Base-by-base conservation (phyloP, 2,329 filamentous ascomycete species). In the Diplocarpon mali region DNA sequence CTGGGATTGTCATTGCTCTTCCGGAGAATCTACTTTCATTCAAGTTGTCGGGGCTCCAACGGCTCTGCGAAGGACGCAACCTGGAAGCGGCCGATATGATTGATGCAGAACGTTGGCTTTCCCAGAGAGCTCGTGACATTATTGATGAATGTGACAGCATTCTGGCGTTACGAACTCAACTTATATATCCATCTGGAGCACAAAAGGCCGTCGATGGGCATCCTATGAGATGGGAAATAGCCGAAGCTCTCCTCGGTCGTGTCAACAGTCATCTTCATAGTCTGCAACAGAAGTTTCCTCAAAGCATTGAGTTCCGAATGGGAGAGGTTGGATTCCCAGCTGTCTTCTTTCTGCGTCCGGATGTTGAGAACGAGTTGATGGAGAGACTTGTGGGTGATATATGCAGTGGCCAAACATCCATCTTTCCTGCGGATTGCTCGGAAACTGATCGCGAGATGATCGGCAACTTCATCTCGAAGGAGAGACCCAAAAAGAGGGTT, bases 11-110 rank as follows among this genome's bases (percentile, higher is more conserved):
- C 1, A 48, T 78, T 1, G 58, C 66, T 1, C 61, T 72, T 2
- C 73, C 74, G 0, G 74, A 78, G 45, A 70, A 76, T 53, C 58
- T 73, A 1, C 54, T 78, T 3, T 78, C 73, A 0, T 75, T 75
- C 53, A 67, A 66, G 42, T 60, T 76, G 1, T 70, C 68, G 40
- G 70, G 70, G 0, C 46, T 70, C 0, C 71, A 76, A 42, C 62
- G 63, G 11, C 53, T 74, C 1, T 67, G 64, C 0, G 67, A 71
- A 29, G 57, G 52, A 1, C 58, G 60, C 2, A 35, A 65, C 1
- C 35, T 53, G 1, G 59, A 70, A 35, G 71, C 67, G 0, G 50
- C 44, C 0, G 35, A 45, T 0, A 68, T 77, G 64, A 58, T 76
- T 8, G 58, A 62, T 1, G 60, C 63, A 0, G 69, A 75, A 37